Base-by-base conservation (phyloP, 805 yeast species). In the Alloascoidea africana region DNA sequence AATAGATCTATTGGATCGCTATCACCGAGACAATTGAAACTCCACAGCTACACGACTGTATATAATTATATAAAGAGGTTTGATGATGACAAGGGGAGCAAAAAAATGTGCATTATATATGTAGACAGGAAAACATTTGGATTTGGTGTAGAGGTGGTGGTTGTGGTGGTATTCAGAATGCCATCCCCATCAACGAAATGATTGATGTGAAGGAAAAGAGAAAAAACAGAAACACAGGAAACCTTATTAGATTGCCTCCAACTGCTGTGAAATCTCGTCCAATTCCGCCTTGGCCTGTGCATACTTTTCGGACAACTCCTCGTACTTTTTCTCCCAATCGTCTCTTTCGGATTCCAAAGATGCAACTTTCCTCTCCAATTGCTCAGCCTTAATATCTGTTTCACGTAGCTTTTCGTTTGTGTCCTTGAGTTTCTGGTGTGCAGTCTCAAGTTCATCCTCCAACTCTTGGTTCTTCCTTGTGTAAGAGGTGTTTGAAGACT, bases 231-330 rank as follows among this genome's bases (percentile, higher is more conserved):
- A n/a, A n/a, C n/a, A n/a, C n/a, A n/a, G n/a, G n/a, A n/a, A n/a
- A n/a, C n/a, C n/a, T n/a, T n/a, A n/a, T 47, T 54, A 62, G 46
- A 63, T 52, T 39, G 57, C 74, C 65, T 91, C 97, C 63, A 91
- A 79, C 67, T 93, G 96, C 58, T 86, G 85, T 60, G 86, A 79
- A 66, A 91, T 87, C 66, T 87, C 96, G 52, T 91, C 97, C 66
- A 91, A 73, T 65, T 91, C 98, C 49, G 82, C 74, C 71, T 84
- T 81, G 46, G 95, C 89, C 48, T 75, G 70, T 56, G 68, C 66
- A 73, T 85, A 78, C 65, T 87, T 79, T 55, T 70, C 76, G 49
- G 78, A 68, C 59, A 89, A 66, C 56, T 84, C 94, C 66, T 89
- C 97, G 54, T 68, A 80, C 65, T 85, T 86, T 66, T 73, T 71